Evolutionary conservation across 2,329 filamentous ascomycete species (phyloP).

Genomic region (Orbilia blumenaviensis): DNA sequence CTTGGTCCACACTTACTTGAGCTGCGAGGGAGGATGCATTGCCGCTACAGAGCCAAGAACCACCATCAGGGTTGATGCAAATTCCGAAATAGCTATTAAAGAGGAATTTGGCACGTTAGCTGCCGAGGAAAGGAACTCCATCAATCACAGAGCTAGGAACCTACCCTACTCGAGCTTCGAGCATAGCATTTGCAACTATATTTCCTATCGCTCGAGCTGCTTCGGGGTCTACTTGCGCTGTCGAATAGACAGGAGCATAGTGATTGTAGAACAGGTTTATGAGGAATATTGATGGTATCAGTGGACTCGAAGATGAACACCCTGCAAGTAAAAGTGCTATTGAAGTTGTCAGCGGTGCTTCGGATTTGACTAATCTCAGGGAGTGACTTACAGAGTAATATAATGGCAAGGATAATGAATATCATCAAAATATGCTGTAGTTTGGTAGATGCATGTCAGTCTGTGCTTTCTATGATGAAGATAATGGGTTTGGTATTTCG

Average conservation of each 20-base stretch:
- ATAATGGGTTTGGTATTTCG: no score
- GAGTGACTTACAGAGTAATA: conserved; percentile 83
- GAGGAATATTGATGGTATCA: conserved; percentile 95
- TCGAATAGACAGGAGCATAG: conserved; percentile 82
- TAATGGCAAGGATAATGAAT: conserved; percentile 89
- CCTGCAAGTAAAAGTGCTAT: conserved; percentile 89
- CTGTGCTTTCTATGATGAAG: no score
- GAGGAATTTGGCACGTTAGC: neutral
- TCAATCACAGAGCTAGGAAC: neutral
- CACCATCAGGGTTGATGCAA: conserved; percentile 89
- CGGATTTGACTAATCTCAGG: conserved; percentile 9
- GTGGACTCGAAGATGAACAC: conserved; percentile 93
- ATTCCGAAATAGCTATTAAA: conserved; percentile 81
- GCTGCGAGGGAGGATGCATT: conserved; percentile 93
- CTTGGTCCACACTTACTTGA: conserved; percentile 87
- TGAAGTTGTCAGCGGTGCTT: conserved; percentile 20
- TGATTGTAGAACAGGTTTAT: conserved; percentile 96
- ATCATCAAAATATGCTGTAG: conserved; percentile 87
- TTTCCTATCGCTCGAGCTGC: conserved; percentile 85
- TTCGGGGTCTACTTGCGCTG: conserved; percentile 88
- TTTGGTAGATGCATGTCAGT: neutral
- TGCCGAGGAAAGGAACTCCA: neutral
- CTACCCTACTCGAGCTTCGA: conserved; percentile 85
- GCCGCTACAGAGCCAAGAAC: conserved; percentile 93
- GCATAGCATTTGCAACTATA: conserved; percentile 82